These are phyloP conservation scores for Dictyostelium brefeldianum DNA, from an alignment of 78 protist genomes.

Conservation along the genomic window DNA sequence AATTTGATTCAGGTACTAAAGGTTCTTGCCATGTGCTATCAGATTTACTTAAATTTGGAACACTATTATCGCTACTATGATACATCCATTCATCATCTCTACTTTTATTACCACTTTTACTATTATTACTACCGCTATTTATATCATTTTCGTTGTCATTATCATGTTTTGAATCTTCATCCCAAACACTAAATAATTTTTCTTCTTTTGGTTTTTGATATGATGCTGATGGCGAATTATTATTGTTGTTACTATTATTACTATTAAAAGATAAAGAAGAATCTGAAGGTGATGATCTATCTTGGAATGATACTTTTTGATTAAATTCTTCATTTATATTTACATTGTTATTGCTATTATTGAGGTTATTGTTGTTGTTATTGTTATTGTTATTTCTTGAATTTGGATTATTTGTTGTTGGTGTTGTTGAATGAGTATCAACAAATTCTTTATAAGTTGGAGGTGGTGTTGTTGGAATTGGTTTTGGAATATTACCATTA, in stretches of 20 bases:
- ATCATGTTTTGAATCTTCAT: constrained; percentile 37
- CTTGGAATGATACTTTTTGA: not conserved
- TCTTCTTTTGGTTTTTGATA: not conserved
- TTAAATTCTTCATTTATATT: not conserved
- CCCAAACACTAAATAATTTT: constrained; percentile 74
- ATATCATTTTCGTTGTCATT: not conserved
- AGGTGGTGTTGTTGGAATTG: constrained; percentile 37
- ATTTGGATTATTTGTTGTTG: not conserved
- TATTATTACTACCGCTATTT: constrained; percentile 2
- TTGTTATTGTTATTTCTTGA: not conserved
- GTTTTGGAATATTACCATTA: not conserved
- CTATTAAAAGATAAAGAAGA: not conserved
- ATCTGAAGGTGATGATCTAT: not conserved
- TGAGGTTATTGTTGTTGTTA: not conserved
- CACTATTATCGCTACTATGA: not conserved
- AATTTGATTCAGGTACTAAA: not conserved
- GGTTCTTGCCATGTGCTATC: constrained; percentile 32
- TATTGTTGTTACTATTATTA: not conserved
- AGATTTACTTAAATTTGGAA: not conserved
- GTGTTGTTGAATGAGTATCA: not conserved
- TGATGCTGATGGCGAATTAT: not conserved
- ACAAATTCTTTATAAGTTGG: constrained; percentile 55
- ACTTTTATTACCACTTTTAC: not conserved
- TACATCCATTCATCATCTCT: constrained; percentile 79
- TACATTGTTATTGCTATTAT: too few relatives aligned